These are phyloP conservation scores for Galerina sulciceps DNA, from an alignment of 768 basidiomycete genomes.

Conservation along the genomic window DNA sequence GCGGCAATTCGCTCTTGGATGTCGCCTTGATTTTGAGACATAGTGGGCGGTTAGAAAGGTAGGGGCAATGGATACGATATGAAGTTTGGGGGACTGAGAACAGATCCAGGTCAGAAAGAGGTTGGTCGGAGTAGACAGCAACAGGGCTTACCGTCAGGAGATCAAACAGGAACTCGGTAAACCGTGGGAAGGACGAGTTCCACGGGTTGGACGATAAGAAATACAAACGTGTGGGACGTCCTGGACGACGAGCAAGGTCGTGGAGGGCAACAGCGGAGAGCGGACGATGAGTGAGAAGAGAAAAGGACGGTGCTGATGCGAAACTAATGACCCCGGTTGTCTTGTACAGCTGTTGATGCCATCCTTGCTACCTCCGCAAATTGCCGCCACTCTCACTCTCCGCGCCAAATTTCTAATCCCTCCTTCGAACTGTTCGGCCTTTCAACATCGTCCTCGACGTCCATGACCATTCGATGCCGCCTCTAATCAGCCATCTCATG, in stretches of 20 bases:
- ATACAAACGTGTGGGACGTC: conserved; percentile 2
- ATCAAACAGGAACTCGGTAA: conserved; percentile 12
- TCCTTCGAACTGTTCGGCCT: background rate
- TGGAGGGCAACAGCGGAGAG: conserved; percentile 14
- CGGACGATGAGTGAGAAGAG: conserved; percentile 27
- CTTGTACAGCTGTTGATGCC: conserved; percentile 27
- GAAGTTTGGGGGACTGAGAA: conserved; percentile 6
- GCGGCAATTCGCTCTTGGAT: conserved; percentile 94
- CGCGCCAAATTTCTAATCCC: conserved; percentile 3
- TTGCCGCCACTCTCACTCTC: conserved; percentile 22
- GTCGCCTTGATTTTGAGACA: conserved; percentile 84
- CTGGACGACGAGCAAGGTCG: conserved; percentile 20
- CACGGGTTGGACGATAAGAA: conserved; percentile 8
- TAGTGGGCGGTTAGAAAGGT: conserved; percentile 26
- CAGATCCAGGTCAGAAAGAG: conserved; percentile 16
- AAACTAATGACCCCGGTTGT: conserved; percentile 27
- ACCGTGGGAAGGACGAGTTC: conserved; percentile 27
- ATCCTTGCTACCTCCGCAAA: conserved; percentile 24
- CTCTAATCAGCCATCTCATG: background rate
- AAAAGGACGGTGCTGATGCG: conserved; percentile 20
- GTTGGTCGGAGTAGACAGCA: conserved; percentile 17
- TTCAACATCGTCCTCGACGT: background rate
- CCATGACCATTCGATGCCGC: background rate
- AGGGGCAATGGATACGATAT: background rate
- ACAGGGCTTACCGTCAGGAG: conserved; percentile 21